These are phyloP conservation scores for Penicillium sp. DNA, from an alignment of 2,329 filamentous ascomycete species.

Conservation along the genomic window DNA sequence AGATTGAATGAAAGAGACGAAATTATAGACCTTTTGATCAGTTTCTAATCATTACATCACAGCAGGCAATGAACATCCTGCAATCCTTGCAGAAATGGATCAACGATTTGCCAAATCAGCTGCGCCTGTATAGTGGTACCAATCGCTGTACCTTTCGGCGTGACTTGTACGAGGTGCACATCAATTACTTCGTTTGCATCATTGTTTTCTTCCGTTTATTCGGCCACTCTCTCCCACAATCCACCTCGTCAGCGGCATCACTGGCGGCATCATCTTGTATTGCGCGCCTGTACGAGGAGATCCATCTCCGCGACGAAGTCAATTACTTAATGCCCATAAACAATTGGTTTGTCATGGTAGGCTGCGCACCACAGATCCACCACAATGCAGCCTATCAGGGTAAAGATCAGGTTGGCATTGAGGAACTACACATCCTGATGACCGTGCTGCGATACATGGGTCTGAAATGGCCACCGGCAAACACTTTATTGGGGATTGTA, in stretches of 20 bases:
- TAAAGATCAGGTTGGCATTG: constrained; percentile 1
- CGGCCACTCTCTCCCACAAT: background rate
- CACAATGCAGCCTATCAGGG: constrained; percentile 22
- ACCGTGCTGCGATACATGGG: background rate
- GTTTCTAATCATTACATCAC: background rate
- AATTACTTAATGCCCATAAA: constrained; percentile 18
- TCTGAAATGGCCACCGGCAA: constrained; percentile 6
- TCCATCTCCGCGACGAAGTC: constrained; percentile 16
- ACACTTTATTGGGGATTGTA: constrained; percentile 5
- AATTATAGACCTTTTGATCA: background rate
- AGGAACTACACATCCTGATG: constrained; percentile 6
- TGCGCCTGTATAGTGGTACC: background rate
- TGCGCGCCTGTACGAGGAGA: constrained; percentile 17
- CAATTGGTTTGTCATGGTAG: constrained; percentile 19
- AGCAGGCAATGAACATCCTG: background rate
- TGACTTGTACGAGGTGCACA: constrained; percentile 8
- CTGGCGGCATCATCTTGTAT: constrained; percentile 19
- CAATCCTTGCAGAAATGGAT: constrained; percentile 7
- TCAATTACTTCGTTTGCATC: constrained; percentile 11
- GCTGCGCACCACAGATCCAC: constrained; percentile 11
- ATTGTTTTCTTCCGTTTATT: constrained; percentile 11
- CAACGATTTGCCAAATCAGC: background rate
- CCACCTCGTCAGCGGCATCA: constrained; percentile 1
- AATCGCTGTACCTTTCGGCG: background rate
- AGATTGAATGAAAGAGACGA: too few relatives aligned